Base-by-base conservation (phyloP, 1,284 basidiomycete genomes). In the Cryptococcus sp. region DNA sequence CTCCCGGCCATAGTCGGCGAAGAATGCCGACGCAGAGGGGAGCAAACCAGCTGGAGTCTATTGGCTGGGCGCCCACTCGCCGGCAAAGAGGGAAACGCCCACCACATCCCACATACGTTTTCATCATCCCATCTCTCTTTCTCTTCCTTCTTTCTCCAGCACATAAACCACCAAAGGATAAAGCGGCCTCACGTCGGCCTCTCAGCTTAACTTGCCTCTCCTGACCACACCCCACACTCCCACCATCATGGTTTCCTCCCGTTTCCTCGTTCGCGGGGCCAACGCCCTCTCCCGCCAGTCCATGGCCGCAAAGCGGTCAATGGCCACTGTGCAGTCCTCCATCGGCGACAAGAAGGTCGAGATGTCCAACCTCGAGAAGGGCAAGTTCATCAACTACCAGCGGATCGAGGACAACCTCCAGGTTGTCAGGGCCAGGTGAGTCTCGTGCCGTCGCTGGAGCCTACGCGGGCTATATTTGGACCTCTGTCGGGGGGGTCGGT, bases 351-450 rank as follows among this genome's bases (percentile, higher is more conserved):
- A 87, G 65, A 92, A 93, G 81, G 92, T 96, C 55, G 80, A 88
- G 68, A 95, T 96, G 91, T 91, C 89, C 51, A 91, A 95, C 80
- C 85, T 87, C 73, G 86, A 85, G 70, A 85, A 84, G 65, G 74
- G 72, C 47, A 71, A 85, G 61, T 95, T 84, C 78, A 94, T 97
- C 81, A 96, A 97, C 85, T 97, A 97, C 79, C 93, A 95, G 80
- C 87, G 92, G 61, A 96, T 95, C 73, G 92, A 95, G 80, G 91
- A 95, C 78, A 95, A 92, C 82, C 86, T 96, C 63, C 85, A 83
- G 66, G 76, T 95, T 70, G 84, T 95, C 60, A 87, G 91, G 70
- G 81, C 85, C 56, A 81, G 87, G 87, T 88, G 77, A 79, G 83
- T 82, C 28, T 33, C 42, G 36, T 47, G 37, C 42, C n/a, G 24